A percentile compares a stretch with the other conserved stretches of the same genome.
Conservation (phyloP, 129 eudicot species). For the Chrysanthemum makinoi region DNA sequence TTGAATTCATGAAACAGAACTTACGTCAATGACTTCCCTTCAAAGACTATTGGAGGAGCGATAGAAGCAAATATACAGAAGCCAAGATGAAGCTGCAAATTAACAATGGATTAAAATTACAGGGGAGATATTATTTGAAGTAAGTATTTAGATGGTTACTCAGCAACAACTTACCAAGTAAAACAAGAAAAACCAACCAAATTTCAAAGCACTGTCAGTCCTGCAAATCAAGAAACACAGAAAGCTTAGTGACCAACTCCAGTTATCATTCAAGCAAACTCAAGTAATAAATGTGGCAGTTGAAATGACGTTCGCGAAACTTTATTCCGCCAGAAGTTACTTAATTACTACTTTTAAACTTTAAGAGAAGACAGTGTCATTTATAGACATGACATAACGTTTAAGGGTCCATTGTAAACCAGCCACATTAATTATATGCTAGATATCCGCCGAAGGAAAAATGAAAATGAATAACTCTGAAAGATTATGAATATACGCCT, state of each 20-base stretch:
- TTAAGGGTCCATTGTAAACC: too few species aligned
- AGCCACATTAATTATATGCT: too few species aligned
- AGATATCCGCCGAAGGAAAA: neutral
- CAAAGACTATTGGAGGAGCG: constrained; percentile 94
- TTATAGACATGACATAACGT: neutral
- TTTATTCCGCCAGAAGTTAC: neutral
- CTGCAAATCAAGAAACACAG: constrained; percentile 41
- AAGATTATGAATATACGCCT: neutral
- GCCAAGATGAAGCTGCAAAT: constrained; percentile 79
- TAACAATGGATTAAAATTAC: neutral
- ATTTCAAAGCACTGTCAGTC: constrained; percentile 96
- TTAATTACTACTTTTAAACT: neutral
- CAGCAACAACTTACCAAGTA: constrained; percentile 60
- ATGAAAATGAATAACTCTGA: neutral
- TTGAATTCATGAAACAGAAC: constrained; percentile 22
- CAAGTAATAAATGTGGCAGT: neutral
- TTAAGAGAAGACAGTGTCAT: neutral
- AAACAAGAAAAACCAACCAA: constrained; percentile 87
- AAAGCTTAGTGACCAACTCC: neutral
- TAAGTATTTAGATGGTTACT: constrained; percentile 5
- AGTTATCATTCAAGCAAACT: constrained; percentile 7
- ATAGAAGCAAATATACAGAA: constrained; percentile 94
- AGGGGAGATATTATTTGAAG: constrained; percentile 14
- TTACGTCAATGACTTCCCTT: constrained; percentile 92
- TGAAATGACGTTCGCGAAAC: neutral